These are phyloP conservation scores for Tetrahymena thermophila DNA, from an alignment of 73 alveolate species.

Conservation along the genomic window DNA sequence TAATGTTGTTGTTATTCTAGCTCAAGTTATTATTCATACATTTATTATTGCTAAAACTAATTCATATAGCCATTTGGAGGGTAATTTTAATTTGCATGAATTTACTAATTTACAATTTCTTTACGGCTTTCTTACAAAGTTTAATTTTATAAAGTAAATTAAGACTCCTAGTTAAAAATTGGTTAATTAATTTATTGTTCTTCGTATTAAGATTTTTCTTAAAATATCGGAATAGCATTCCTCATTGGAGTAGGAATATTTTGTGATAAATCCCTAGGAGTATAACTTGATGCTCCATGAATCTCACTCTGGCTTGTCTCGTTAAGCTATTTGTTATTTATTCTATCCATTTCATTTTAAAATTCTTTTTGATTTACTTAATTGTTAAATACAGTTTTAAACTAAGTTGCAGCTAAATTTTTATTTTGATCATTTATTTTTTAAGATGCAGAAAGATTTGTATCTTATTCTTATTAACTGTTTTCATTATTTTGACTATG, in stretches of 20 bases:
- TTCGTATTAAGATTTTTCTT: neutral
- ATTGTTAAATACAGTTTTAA: neutral
- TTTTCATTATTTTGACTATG: neutral
- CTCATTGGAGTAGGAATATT: neutral
- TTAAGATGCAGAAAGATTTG: neutral
- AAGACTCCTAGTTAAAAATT: neutral
- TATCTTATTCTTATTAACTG: neutral
- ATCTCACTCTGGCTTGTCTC: neutral
- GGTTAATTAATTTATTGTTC: neutral
- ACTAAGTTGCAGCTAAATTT: neutral
- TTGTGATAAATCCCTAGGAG: neutral
- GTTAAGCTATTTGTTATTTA: neutral
- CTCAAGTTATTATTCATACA: neutral
- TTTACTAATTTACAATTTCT: neutral
- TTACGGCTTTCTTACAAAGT: neutral
- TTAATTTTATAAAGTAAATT: neutral
- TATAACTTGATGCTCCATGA: neutral
- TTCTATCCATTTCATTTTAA: neutral
- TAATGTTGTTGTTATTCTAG: neutral
- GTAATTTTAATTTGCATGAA: neutral
- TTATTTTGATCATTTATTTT: neutral
- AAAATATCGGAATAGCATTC: neutral
- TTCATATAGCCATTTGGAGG: neutral
- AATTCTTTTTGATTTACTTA: neutral
- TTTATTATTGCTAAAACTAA: neutral